phyloP scores from a whole-genome alignment of 305 asterid species.

The Salvia sclarea region DNA sequence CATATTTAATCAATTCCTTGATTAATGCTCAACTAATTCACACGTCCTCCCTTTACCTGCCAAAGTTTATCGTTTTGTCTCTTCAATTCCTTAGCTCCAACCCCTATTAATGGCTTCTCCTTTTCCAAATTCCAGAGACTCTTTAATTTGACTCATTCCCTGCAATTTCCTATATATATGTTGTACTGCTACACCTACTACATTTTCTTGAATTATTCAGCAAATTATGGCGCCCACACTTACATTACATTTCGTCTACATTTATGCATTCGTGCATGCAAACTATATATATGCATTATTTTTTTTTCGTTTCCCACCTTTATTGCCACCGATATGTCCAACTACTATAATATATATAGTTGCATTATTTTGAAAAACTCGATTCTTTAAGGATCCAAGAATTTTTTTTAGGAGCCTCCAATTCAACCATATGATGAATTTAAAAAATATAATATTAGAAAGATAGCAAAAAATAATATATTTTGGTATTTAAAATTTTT shows the following conservation, averaged over 20 bases:
- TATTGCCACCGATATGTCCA: slow-evolving; percentile 26
- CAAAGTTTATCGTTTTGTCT: slow-evolving; percentile 32
- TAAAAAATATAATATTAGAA: too few species aligned
- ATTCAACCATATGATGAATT: too few species aligned
- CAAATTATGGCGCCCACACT: slow-evolving; percentile 11
- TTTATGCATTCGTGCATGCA: slow-evolving; percentile 32
- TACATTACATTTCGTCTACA: slow-evolving; percentile 11
- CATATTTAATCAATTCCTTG: background rate
- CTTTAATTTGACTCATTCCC: background rate
- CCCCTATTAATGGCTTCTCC: background rate
- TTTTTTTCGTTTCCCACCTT: background rate
- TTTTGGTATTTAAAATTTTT: too few species aligned
- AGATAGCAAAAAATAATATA: too few species aligned
- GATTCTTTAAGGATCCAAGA: too few species aligned
- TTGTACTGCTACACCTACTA: background rate
- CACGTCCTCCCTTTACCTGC: slow-evolving; percentile 26
- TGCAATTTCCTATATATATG: background rate
- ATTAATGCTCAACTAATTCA: slow-evolving; percentile 38
- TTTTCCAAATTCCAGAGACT: too few species aligned
- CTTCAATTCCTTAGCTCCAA: background rate
- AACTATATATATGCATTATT: slow-evolving; percentile 4
- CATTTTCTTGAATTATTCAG: slow-evolving; percentile 22
- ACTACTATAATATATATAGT: slow-evolving; percentile 33
- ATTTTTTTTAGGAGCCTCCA: too few species aligned
- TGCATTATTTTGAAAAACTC: slow-evolving; percentile 8